These are phyloP conservation scores for Tylopilus orsonianus DNA, from an alignment of 1,284 basidiomycete species.

Conservation along the genomic window DNA sequence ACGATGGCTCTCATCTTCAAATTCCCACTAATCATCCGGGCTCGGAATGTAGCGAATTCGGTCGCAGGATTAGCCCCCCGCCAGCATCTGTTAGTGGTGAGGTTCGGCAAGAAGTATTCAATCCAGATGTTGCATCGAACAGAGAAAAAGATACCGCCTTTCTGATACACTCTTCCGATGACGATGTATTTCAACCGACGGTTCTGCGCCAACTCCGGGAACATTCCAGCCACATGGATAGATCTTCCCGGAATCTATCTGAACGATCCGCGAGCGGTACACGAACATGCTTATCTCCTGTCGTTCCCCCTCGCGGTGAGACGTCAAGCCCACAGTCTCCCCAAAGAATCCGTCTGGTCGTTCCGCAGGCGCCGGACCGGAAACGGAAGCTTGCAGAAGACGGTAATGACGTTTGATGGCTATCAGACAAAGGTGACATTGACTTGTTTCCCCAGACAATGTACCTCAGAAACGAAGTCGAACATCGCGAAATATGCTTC, in stretches of 20 bases:
- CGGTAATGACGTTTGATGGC: slow-evolving; percentile 12
- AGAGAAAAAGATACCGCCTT: slow-evolving; percentile 15
- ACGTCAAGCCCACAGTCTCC: not conserved
- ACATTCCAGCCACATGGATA: slow-evolving; percentile 12
- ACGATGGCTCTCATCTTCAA: slow-evolving; percentile 2
- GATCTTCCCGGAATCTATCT: not conserved
- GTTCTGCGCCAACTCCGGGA: slow-evolving; percentile 21
- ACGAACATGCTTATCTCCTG: not conserved
- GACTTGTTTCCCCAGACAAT: slow-evolving; percentile 15
- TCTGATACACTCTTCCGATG: slow-evolving; percentile 4
- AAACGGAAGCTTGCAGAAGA: slow-evolving; percentile 15
- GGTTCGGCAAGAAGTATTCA: not conserved
- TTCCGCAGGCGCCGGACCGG: not conserved
- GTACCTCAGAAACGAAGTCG: slow-evolving; percentile 22
- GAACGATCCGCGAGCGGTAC: slow-evolving; percentile 2
- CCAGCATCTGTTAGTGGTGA: not conserved
- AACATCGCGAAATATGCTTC: slow-evolving; percentile 12
- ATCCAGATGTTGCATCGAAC: not conserved
- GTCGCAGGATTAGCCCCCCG: not conserved
- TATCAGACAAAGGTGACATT: not conserved
- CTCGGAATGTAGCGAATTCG: not conserved
- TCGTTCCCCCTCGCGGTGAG: not conserved
- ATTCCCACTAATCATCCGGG: not conserved
- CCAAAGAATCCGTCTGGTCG: not conserved
- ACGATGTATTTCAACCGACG: slow-evolving; percentile 9